Conservation (phyloP, 768 basidiomycete species). For the Lepiota brunneoincarnata region DNA sequence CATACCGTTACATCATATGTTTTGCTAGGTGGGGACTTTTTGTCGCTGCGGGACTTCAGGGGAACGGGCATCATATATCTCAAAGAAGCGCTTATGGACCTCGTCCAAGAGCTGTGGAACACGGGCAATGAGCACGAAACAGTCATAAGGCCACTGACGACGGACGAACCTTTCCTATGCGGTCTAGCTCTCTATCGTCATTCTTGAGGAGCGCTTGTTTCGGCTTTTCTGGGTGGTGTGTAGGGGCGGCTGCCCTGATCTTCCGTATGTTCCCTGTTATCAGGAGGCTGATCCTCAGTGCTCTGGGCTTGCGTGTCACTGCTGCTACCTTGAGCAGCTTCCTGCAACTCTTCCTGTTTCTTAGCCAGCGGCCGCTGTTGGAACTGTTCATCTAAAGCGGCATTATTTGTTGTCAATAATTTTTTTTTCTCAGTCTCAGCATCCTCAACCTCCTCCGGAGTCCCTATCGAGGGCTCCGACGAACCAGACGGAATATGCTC, state of each 20-base stretch:
- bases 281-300: background rate
- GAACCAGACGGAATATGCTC: constrained; percentile 17
- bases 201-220: constrained; percentile 83
- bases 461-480: constrained; percentile 16
- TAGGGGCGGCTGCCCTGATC: constrained; percentile 14
- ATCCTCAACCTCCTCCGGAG: constrained; percentile 40
- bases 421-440: constrained; percentile 47
- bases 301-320: background rate
- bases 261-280: constrained; percentile 17
- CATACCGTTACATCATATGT: constrained; percentile 78
- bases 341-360: constrained; percentile 77
- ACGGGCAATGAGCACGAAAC: background rate
- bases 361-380: constrained; percentile 86
- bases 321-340: constrained; percentile 29
- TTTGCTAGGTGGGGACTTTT: constrained; percentile 17
- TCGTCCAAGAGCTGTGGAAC: constrained; percentile 67
- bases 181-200: constrained; percentile 77
- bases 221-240: constrained; percentile 40
- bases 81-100: constrained; percentile 77
- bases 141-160: background rate
- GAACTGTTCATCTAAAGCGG: constrained; percentile 79
- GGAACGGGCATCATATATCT: constrained; percentile 51
- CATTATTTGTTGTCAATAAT: constrained; percentile 60
- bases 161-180: constrained; percentile 65
- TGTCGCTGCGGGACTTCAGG: constrained; percentile 27